Conservation (phyloP, 2,329 filamentous ascomycete species). For the Nemania bipapillata region DNA sequence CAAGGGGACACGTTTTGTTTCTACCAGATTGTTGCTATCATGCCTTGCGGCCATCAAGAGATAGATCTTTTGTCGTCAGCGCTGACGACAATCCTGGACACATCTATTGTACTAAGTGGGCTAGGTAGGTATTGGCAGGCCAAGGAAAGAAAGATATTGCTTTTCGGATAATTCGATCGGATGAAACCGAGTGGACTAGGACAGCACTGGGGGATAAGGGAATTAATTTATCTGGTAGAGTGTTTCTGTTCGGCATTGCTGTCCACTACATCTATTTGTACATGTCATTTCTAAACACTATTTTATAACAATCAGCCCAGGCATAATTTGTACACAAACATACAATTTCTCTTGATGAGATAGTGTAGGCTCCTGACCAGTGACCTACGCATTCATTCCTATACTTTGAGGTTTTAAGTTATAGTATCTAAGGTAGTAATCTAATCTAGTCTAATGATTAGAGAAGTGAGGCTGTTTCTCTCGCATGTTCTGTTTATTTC, state of each 20-base stretch:
- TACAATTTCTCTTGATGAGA: neutral
- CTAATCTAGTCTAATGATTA: too few species aligned
- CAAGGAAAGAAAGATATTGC: neutral
- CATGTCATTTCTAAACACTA: too few species aligned
- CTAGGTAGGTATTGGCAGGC: too few species aligned
- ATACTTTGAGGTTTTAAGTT: neutral
- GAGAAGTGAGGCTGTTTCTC: neutral
- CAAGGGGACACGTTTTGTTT: slow-evolving; percentile 26
- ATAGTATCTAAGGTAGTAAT: neutral
- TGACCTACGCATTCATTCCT: neutral
- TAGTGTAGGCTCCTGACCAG: neutral
- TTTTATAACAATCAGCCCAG: neutral
- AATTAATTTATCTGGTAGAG: slow-evolving; percentile 26
- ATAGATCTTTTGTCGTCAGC: slow-evolving; percentile 16
- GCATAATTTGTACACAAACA: neutral
- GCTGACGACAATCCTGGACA: slow-evolving; percentile 13
- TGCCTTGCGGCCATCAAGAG: slow-evolving; percentile 7
- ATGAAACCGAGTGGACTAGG: slow-evolving; percentile 13
- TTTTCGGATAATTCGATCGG: slow-evolving; percentile 29
- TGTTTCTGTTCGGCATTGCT: slow-evolving; percentile 1
- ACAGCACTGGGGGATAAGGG: neutral
- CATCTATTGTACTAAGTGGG: too few species aligned
- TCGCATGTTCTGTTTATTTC: neutral
- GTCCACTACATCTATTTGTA: neutral
- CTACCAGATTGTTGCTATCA: neutral